A percentile compares a stretch with the other conserved stretches of the same genome.
phyloP scores from a whole-genome alignment of 2,329 filamentous ascomycete genomes.

The Stromatinia cepivora region DNA sequence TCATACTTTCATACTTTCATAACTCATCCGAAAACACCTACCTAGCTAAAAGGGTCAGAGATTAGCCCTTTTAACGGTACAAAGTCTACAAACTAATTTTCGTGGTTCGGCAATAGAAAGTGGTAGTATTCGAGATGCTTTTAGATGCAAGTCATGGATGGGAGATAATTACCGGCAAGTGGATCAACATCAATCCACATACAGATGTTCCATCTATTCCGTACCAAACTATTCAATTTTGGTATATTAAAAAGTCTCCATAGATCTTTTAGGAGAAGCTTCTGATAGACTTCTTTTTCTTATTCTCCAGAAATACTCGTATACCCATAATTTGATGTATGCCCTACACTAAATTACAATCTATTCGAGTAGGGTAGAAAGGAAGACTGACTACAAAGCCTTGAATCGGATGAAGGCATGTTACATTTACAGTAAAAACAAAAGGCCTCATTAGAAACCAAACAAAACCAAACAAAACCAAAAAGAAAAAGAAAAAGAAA shows the following conservation, averaged over 20 bases:
- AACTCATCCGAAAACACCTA: no score
- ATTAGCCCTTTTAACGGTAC: no score
- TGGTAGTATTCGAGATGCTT: background rate
- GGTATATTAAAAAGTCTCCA: conserved; percentile 4
- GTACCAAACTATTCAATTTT: conserved; percentile 2
- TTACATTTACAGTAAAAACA: no score
- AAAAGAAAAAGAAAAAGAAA: no score
- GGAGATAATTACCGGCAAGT: conserved; percentile 12
- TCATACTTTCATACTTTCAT: no score
- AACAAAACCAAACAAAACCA: no score
- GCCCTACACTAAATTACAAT: background rate
- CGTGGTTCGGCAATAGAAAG: background rate
- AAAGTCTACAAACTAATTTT: no score
- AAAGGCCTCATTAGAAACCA: no score
- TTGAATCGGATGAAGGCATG: no score
- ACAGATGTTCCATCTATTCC: background rate
- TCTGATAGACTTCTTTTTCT: background rate
- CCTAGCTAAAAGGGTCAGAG: no score
- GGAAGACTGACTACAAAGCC: no score
- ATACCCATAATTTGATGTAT: background rate
- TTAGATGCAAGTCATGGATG: conserved; percentile 17
- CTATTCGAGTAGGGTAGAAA: background rate
- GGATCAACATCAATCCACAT: background rate
- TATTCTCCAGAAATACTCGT: background rate
- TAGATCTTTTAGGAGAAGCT: background rate